These are phyloP conservation scores for Parafenestella ontariensis DNA, from an alignment of 2,329 filamentous ascomycete species.

Conservation along the genomic window DNA sequence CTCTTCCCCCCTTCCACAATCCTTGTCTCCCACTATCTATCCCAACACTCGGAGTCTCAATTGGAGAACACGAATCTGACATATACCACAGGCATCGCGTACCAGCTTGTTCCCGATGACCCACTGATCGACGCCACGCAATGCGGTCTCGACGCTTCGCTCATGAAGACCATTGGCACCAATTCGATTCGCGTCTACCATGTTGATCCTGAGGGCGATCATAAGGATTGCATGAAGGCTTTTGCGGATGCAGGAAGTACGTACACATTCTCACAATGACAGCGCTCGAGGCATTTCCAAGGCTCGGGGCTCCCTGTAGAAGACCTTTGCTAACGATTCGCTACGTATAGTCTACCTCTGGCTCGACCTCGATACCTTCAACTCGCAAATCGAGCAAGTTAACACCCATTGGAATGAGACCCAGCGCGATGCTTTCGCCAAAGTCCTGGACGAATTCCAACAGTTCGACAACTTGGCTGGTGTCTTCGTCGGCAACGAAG, in stretches of 20 bases:
- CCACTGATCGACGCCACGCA: slow-evolving; percentile 78
- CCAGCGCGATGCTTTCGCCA: slow-evolving; percentile 71
- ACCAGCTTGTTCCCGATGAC: slow-evolving; percentile 71
- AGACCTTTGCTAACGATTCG: background rate
- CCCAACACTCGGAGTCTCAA: background rate
- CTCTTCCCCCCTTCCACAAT: background rate
- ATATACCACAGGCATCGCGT: slow-evolving; percentile 69
- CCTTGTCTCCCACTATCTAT: background rate
- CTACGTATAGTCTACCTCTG: slow-evolving; percentile 76
- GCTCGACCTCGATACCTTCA: slow-evolving; percentile 77
- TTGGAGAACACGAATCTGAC: slow-evolving; percentile 12
- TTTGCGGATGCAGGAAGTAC: slow-evolving; percentile 68
- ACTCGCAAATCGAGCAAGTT: slow-evolving; percentile 70
- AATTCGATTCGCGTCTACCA: slow-evolving; percentile 91
- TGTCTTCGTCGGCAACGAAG: slow-evolving; percentile 83
- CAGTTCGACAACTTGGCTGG: slow-evolving; percentile 81
- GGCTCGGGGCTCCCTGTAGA: background rate
- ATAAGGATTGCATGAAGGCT: slow-evolving; percentile 80
- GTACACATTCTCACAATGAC: background rate
- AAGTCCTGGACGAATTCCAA: slow-evolving; percentile 79
- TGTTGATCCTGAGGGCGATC: slow-evolving; percentile 74
- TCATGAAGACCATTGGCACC: slow-evolving; percentile 82
- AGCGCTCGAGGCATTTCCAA: background rate
- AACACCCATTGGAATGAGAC: slow-evolving; percentile 74
- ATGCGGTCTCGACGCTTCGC: slow-evolving; percentile 74